Percentiles rank a stretch among this genome's conserved stretches.
Conservation (phyloP, 2,329 filamentous ascomycete genomes). For the Cordyceps militaris region DNA sequence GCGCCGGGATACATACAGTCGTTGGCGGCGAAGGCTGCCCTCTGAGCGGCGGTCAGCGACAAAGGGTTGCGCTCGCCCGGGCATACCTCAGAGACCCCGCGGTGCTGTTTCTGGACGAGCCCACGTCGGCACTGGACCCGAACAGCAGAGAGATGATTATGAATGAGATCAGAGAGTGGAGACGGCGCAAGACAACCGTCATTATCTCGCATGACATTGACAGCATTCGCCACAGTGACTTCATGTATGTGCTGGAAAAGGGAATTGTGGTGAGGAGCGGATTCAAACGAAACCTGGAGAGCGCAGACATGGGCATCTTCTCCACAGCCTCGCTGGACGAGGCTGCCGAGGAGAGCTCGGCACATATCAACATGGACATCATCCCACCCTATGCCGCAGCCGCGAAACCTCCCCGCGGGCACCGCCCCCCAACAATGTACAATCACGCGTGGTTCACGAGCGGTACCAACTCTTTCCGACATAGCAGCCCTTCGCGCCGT, state of each 20-base stretch:
- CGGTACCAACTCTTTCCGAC: neutral
- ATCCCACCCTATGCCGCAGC: neutral
- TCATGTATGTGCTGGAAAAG: conserved; percentile 70
- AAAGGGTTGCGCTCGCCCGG: conserved; percentile 73
- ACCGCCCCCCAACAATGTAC: neutral
- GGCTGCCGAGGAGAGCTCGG: neutral
- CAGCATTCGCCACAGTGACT: conserved; percentile 66
- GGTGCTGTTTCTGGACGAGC: conserved; percentile 80
- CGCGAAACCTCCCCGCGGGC: too few species aligned
- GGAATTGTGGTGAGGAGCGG: conserved; percentile 65
- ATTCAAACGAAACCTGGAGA: conserved; percentile 44
- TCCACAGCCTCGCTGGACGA: neutral
- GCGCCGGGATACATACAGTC: conserved; percentile 62
- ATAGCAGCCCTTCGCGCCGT: neutral
- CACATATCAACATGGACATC: conserved; percentile 1
- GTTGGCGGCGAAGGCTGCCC: conserved; percentile 42
- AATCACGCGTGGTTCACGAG: neutral
- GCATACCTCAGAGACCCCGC: conserved; percentile 70
- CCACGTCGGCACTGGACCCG: conserved; percentile 80
- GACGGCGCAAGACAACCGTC: conserved; percentile 76
- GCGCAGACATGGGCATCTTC: neutral
- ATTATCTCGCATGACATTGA: conserved; percentile 87
- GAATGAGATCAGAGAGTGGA: conserved; percentile 69
- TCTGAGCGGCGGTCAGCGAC: conserved; percentile 27
- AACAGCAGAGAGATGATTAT: conserved; percentile 61